A percentile compares a stretch with the other conserved stretches of the same genome.
phyloP scores from a whole-genome alignment of 1,284 basidiomycete species.

The Melampsora larici-populina region DNA sequence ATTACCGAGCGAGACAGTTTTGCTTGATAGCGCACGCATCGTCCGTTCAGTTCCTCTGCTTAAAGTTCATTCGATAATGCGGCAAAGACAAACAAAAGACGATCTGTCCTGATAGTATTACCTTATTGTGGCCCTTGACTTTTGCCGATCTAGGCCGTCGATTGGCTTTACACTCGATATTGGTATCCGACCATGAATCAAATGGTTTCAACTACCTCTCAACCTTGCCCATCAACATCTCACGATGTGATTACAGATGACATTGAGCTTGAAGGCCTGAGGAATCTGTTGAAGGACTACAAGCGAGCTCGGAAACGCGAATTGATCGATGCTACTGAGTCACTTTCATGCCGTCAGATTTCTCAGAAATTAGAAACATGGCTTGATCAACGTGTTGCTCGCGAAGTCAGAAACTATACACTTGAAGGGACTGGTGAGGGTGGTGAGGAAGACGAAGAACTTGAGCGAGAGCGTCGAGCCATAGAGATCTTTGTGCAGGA shows the following conservation, averaged over 20 bases:
- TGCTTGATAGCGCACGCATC: conserved; percentile 67
- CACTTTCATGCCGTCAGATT: neutral
- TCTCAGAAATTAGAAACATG: neutral
- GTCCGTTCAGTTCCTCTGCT: conserved; percentile 42
- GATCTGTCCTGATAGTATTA: neutral
- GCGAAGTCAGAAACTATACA: neutral
- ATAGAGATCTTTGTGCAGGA: neutral
- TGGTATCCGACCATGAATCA: conserved; percentile 10
- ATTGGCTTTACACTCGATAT: conserved; percentile 31
- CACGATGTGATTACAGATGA: neutral
- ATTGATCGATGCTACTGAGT: conserved; percentile 5
- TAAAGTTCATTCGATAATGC: neutral
- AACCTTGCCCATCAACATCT: neutral
- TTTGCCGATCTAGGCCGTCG: conserved; percentile 5
- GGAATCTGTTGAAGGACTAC: neutral
- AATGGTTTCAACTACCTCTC: neutral
- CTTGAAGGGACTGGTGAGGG: neutral
- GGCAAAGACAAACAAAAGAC: neutral
- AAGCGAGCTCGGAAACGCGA: conserved; percentile 22
- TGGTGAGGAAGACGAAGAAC: neutral
- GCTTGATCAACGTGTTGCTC: neutral
- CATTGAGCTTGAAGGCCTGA: neutral
- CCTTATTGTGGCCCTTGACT: neutral
- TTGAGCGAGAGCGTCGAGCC: neutral
- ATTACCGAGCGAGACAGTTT: conserved; percentile 74